Conservation (phyloP, 257 asterid species). For the Fraxinus americana region DNA sequence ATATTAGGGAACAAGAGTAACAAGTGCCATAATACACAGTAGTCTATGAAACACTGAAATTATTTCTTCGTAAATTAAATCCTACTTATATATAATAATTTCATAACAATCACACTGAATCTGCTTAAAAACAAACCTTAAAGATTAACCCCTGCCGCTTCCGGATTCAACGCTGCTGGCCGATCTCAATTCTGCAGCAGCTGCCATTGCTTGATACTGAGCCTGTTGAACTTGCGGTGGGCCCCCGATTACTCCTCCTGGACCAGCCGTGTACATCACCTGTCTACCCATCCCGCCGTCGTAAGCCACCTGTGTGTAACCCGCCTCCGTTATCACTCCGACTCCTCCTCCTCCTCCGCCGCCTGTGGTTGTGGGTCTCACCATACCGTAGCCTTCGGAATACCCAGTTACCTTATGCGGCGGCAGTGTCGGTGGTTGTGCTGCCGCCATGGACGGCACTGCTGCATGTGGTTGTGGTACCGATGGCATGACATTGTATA, state of each 20-base stretch:
- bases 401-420: conserved; percentile 43
- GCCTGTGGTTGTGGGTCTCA: conserved; percentile 39
- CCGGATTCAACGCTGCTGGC: conserved; percentile 47
- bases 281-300: conserved; percentile 71
- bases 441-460: conserved; percentile 37
- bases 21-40: neutral
- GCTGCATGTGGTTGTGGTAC: conserved; percentile 16
- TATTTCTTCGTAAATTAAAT: conserved; percentile 7
- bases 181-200: conserved; percentile 45
- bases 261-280: conserved; percentile 53
- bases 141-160: conserved; percentile 40
- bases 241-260: neutral
- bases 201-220: conserved; percentile 45
- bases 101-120: conserved; percentile 6
- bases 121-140: conserved; percentile 42
- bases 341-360: conserved; percentile 37
- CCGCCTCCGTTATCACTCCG: conserved; percentile 43
- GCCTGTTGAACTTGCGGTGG: conserved; percentile 43
- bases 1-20: neutral
- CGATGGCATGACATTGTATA: conserved; percentile 21
- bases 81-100: conserved; percentile 3
- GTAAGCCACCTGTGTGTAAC: conserved; percentile 72
- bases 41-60: neutral
- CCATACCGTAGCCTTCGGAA: conserved; percentile 53
- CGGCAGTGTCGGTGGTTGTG: conserved; percentile 20